These are phyloP conservation scores for Casuarina cunninghamiana DNA, from an alignment of 306 rosid genomes.

Conservation along the genomic window DNA sequence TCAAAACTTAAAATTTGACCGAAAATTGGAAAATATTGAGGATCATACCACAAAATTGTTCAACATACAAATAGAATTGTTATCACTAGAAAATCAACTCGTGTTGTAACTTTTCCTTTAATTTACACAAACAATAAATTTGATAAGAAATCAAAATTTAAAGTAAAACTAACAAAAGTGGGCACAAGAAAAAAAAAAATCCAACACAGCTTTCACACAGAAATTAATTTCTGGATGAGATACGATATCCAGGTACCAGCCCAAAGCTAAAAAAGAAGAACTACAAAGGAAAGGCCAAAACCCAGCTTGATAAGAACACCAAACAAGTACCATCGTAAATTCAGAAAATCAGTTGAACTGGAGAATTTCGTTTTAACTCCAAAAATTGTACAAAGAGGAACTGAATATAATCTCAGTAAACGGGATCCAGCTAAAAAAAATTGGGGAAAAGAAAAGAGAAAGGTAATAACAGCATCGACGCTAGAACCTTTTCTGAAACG, in stretches of 20 bases:
- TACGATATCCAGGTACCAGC: background rate
- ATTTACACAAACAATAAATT: background rate
- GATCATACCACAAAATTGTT: background rate
- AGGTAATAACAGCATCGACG: background rate
- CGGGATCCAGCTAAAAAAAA: background rate
- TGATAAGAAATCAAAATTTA: background rate
- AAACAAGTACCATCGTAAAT: conserved; percentile 18
- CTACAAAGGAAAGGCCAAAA: conserved; percentile 6
- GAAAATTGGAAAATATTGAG: conserved; percentile 1
- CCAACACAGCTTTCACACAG: conserved; percentile 13
- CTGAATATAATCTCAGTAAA: background rate
- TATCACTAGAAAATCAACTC: background rate
- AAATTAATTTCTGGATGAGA: background rate
- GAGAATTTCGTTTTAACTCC: background rate
- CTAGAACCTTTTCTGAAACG: background rate
- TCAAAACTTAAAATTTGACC: conserved; percentile 9
- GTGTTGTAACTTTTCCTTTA: background rate
- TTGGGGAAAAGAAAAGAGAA: background rate
- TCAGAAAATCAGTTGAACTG: conserved; percentile 1
- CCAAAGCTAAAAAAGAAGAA: background rate
- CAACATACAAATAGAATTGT: background rate
- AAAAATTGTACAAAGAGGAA: background rate
- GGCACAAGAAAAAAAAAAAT: background rate
- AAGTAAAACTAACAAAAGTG: background rate
- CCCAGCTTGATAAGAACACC: background rate